Percentiles rank a stretch among this genome's conserved stretches.
Evolutionary conservation across 495 filamentous ascomycete species (phyloP).

Genomic region (Haplographium delicatum): DNA sequence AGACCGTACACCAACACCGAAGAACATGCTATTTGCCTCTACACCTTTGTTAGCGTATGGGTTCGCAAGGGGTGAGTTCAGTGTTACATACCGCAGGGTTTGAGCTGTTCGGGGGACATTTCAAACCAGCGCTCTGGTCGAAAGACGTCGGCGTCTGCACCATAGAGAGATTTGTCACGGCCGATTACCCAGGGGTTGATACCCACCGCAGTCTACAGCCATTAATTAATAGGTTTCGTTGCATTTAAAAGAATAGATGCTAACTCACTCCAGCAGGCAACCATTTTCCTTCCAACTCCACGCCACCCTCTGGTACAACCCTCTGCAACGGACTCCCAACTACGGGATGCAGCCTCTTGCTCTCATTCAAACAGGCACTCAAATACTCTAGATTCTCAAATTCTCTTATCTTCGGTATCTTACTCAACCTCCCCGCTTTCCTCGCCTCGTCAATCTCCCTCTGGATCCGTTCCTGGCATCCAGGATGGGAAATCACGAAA

Average conservation of each 20-base stretch:
- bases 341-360: conserved; percentile 10
- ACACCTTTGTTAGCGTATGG: background rate
- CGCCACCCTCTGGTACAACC: conserved; percentile 7
- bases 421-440: conserved; percentile 6
- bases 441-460: conserved; percentile 25
- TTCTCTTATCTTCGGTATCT: conserved; percentile 5
- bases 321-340: conserved; percentile 6
- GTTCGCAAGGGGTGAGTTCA: background rate
- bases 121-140: conserved; percentile 64
- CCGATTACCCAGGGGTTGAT: conserved; percentile 13
- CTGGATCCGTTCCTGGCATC: conserved; percentile 20
- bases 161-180: conserved; percentile 39
- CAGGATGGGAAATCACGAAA: conserved; percentile 28
- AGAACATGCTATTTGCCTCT: background rate
- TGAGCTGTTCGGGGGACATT: conserved; percentile 2
- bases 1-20: background rate
- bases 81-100: conserved; percentile 4
- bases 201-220: conserved; percentile 8
- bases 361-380: conserved; percentile 12
- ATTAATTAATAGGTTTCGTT: background rate
- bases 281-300: conserved; percentile 3
- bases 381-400: conserved; percentile 6
- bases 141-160: conserved; percentile 56
- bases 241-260: background rate
- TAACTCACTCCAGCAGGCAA: conserved; percentile 10